Conservation (phyloP, 75 land plant species). For the Chamaecyparis obtusa region DNA sequence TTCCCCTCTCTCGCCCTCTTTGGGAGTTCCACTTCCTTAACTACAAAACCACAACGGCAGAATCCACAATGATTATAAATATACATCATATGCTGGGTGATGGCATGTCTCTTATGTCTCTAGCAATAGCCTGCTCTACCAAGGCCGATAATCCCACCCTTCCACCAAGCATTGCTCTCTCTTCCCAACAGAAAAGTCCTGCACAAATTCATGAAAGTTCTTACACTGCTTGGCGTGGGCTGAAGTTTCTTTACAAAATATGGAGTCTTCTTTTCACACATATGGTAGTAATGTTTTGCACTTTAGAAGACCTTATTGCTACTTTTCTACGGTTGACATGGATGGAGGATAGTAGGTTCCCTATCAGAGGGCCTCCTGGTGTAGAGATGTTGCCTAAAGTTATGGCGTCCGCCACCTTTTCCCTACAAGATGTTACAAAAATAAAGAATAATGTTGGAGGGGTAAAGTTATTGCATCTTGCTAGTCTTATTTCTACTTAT, state of each 20-base stretch:
- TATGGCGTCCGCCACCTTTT: neutral
- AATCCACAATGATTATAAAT: neutral
- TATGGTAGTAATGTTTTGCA: conserved; percentile 37
- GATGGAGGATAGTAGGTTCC: conserved; percentile 54
- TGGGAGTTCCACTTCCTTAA: conserved; percentile 66
- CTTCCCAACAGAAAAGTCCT: neutral
- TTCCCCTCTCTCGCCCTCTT: conserved; percentile 55
- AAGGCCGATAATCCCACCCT: neutral
- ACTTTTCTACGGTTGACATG: conserved; percentile 31
- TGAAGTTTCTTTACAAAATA: neutral
- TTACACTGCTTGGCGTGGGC: neutral
- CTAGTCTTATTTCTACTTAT: too few relatives aligned
- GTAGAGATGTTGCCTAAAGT: conserved; percentile 21
- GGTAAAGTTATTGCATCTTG: neutral
- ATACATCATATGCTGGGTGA: neutral
- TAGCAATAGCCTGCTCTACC: neutral
- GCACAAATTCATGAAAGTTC: neutral
- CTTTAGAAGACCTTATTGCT: conserved; percentile 21
- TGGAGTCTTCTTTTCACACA: neutral
- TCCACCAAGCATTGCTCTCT: neutral
- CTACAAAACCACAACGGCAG: neutral
- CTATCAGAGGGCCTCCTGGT: conserved; percentile 54
- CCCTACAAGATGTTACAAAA: neutral
- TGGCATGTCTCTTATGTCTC: neutral
- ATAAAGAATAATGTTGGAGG: neutral